Base-by-base conservation (phyloP, 176 grass and related monocot genomes). In the Raddia distichophylla region DNA sequence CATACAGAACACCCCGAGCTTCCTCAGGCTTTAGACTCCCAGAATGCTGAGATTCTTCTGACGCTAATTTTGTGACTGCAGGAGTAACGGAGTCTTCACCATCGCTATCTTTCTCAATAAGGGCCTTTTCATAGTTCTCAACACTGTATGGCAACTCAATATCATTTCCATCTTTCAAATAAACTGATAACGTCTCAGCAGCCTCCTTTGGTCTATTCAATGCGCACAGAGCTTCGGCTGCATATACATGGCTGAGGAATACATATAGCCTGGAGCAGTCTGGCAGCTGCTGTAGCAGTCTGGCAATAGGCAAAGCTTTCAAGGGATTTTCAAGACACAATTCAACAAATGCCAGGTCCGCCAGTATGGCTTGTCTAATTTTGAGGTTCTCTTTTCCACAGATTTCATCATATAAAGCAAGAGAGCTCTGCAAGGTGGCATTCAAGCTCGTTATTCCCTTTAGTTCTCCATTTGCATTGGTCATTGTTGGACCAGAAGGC, bases 161-260 rank as follows among this genome's bases (percentile, higher is more conserved):
- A 17, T 80, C 71, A 61, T 89, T 87, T 33, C 69, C 74, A 63
- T 87, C 91, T 85, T 61, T 87, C n/a, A 97, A 52, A 79, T 91
- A 97, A 82, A 89, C 53, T 34, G 82, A 87, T 64, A 97, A 75
- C 32, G 91, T 84, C 47, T 93, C 91, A 14, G 84, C 71, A 71
- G 94, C 91, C 64, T 93, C 94, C 52, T 89, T 83, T 13, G 86
- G 71, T 79, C 78, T 85, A 71, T 93, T 91, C 73, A 97, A 78
- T 43, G 74, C 40, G 60, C 94, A 93, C 0, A 97, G 73, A 77
- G 94, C 91, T 90, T 97, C 94, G 40, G 88, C 91, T 16, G 94
- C 88, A 60, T 97, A 97, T 34, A 97, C 86, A 91, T 81, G 88
- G 63, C 88, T 77, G 16, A 97, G 81, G 69, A 91, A 97, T 47